Base-by-base conservation (phyloP, 1,284 basidiomycete species). In the Retiboletus flavoniger region DNA sequence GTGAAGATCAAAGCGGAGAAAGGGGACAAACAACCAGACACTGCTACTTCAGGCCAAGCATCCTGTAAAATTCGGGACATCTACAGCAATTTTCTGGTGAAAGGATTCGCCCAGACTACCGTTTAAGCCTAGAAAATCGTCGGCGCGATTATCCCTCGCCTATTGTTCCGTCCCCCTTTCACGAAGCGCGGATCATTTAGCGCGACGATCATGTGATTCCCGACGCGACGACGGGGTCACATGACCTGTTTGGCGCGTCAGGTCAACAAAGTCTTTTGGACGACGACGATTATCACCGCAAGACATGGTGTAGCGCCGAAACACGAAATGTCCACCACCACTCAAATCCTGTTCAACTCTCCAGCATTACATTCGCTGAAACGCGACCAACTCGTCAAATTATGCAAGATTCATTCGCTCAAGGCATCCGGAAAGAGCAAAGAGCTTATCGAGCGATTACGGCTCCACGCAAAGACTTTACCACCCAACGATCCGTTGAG, bases 341-440 rank as follows among this genome's bases (percentile, higher is more conserved):
- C 85, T 0, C 78, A 88, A 62, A 91, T 91, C 48, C 72, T 91
- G 8, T 89, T 87, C 74, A 89, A 91, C 70, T 88, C 87, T 4
- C 87, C 88, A 0, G 89, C 89, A 1, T 71, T 91, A 24, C 82
- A 89, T 65, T 86, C 87, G 11, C 79, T 91, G 39, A 90, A 89
- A 67, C 85, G 89, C 46, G 83, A 89, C 47, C 89, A 91, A 63
- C 84, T 91, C 41, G 78, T 89, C 55, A 89, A 87, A 60, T 76
- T 91, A 42, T 91, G 89, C 81, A 91, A 91, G 69, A 80, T 84
- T 24, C 87, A 91, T 67, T 77, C 81, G 0, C 76, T 91, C 67
- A 91, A 89, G 69, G 87, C 87, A 0, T 78, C 79, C 21, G 89
- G 89, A 29, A 91, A 91, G 78, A 91, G 85, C 63, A 67, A 72